Conservation (phyloP, 2,329 filamentous ascomycete species). For the Colletotrichum sp. region DNA sequence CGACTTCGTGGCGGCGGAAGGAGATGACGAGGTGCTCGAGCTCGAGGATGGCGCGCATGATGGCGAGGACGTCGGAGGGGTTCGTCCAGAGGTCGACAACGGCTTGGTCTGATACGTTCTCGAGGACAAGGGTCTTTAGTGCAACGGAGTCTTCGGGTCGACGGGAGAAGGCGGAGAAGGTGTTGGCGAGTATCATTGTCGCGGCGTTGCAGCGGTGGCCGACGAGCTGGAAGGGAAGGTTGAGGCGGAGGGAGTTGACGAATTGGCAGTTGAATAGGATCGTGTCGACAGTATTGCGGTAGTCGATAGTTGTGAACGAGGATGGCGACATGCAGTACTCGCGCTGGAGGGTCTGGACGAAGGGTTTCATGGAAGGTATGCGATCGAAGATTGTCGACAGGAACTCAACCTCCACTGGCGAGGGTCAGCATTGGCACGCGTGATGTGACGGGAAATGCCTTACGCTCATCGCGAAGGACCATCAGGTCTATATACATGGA, state of each 20-base stretch:
- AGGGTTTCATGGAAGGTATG: constrained; percentile 50
- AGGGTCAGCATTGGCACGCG: not conserved
- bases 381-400: constrained; percentile 50
- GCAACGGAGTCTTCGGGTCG: constrained; percentile 48
- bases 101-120: constrained; percentile 54
- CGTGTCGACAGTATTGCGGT: constrained; percentile 41
- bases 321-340: constrained; percentile 53
- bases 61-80: constrained; percentile 55
- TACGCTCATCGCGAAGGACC: constrained; percentile 57
- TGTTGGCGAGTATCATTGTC: constrained; percentile 58
- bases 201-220: constrained; percentile 49
- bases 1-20: constrained; percentile 48
- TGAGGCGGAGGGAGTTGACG: constrained; percentile 52
- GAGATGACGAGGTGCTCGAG: constrained; percentile 53
- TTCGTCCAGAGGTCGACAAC: constrained; percentile 56
- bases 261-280: constrained; percentile 51
- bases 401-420: constrained; percentile 52
- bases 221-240: constrained; percentile 57
- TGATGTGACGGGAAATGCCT: not conserved
- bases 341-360: constrained; percentile 47
- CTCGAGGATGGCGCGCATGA: constrained; percentile 44
- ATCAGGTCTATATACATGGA: constrained; percentile 58
- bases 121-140: constrained; percentile 53
- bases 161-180: constrained; percentile 51
- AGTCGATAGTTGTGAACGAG: constrained; percentile 57